Evolutionary conservation across 2,329 filamentous ascomycete genomes (phyloP), one percentile per base, ranked within the genome.

Genomic region (Gaeumannomyces sp.): DNA sequence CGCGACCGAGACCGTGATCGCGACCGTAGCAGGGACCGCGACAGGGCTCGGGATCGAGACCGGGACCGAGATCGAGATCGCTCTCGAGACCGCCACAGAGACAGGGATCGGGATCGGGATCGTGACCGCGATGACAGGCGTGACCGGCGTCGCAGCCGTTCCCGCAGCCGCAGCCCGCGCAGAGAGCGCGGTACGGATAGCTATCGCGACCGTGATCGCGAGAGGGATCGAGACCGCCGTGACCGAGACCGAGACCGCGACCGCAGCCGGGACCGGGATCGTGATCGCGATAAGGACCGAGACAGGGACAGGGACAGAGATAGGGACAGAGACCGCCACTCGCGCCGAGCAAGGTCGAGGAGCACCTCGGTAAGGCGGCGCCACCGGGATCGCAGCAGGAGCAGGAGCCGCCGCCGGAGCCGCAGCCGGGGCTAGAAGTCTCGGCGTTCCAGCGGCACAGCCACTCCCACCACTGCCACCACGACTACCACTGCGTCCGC

Each of bases 231-330:
- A 53, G 71, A 73, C 4, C 68, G 72, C 33, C 70, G 69, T 29
- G 65, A 66, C 27, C 71, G 70, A 45, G 70, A 73, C 38, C 63
- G 71, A 7, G 73, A 73, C 22, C 65, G 74, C 22, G 75, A 75
- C n/a, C 69, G 75, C 16, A 73, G 73, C 27, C 71, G 74, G n/a
- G 70, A 73, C 33, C 69, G 75, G 25, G 73, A 77, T 16, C 65
- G 76, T 6, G 73, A 75, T 50, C 65, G 74, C 11, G 71, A 71
- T 35, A 65, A 68, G 5, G 70, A 73, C 50, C 67, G 69, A 0
- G 68, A 68, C 61, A 59, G 71, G 14, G 70, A 72, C 11, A 68
- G 73, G 27, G 71, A 73, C 31, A 64, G 69, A 58, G 70, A 72
- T 62, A 63, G 72, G 45, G 68, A 67, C 65, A 68, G 69, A 63